Base-by-base conservation (phyloP, 1,284 basidiomycete genomes). In the Ustilago curta region DNA sequence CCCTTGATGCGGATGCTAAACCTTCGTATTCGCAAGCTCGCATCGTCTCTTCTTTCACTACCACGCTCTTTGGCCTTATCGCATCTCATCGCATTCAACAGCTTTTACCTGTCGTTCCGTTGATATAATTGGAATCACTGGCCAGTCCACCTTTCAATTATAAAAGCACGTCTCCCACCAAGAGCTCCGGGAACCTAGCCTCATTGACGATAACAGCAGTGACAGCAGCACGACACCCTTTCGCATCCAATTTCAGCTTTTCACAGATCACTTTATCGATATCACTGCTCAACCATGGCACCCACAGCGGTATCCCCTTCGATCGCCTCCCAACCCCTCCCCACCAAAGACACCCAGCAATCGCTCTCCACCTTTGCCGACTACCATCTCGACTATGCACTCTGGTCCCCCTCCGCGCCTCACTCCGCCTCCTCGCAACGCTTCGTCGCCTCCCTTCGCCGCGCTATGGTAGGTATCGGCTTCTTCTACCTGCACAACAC, bases 401-500 rank as follows among this genome's bases (percentile, higher is more conserved):
- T 67, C 16, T 76, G 73, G 73, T 21, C 69, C 0, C 51, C 69
- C 2, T 3, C 52, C 25, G 19, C 49, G 2, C 69, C 65, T 0
- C 43, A 37, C 23, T 68, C 64, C 1, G 25, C 42, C 18, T 52
- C 59, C 1, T 71, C 69, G 0, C 65, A 45, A 3, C 59, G 45
- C 16, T 80, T 80, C 56, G 59, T 78, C 50, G 32, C 62, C 18
- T 52, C 59, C 0, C 72, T 80, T 6, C 68, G 77, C 18, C 32
- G 44, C 3, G 66, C 71, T 43, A 71, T 77, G 66, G 66, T 76
- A 3, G 79, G 77, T 5, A 59, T 77, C 18, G 79, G 79, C 27
- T 79, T 81, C 69, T 81, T 81, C 58, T 78, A 80, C 58, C 76
- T 81, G 16, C 62, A 64, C 54, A 52, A 64, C 55, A 71, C 69